A percentile compares a stretch with the other conserved stretches of the same genome.
Conservation (phyloP, 129 eudicot species). For the Artemisia argyi region DNA sequence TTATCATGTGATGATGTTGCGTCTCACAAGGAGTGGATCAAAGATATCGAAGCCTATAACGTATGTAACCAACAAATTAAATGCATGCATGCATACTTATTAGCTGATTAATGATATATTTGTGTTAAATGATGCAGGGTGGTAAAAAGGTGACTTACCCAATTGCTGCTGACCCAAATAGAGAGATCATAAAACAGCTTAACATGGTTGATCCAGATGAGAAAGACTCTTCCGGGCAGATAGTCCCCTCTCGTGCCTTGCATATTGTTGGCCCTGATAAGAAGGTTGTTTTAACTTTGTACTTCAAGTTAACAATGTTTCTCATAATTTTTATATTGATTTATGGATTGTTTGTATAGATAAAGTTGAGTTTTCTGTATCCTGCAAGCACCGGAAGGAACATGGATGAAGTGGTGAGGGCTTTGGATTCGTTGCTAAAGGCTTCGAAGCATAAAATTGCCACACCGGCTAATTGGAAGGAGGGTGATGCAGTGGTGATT, state of each 20-base stretch:
- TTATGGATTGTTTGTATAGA: conserved; percentile 23
- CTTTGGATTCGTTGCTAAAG: conserved; percentile 60
- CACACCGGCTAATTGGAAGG: conserved; percentile 88
- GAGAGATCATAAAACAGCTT: conserved; percentile 63
- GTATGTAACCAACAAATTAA: conserved; percentile 18
- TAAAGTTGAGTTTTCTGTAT: conserved; percentile 85
- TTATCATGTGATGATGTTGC: conserved; percentile 73
- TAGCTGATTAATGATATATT: not conserved
- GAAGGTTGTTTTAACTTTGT: conserved; percentile 37
- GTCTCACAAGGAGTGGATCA: conserved; percentile 87
- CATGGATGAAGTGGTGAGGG: conserved; percentile 95
- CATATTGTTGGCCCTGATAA: conserved; percentile 85
- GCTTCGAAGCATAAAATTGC: conserved; percentile 70
- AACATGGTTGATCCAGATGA: conserved; percentile 98
- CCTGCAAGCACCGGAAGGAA: conserved; percentile 88
- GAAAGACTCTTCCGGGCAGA: conserved; percentile 45
- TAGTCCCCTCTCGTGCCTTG: conserved; percentile 71
- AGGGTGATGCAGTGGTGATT: conserved; percentile 74
- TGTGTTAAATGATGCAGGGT: conserved; percentile 27
- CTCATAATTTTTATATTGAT: no score
- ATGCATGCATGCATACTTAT: not conserved
- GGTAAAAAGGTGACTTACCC: conserved; percentile 73
- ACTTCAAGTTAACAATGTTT: no score
- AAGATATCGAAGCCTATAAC: conserved; percentile 77
- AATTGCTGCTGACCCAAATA: conserved; percentile 68